phyloP scores from a whole-genome alignment of 139 green algal species.

The Chlamydomonas incerta region DNA sequence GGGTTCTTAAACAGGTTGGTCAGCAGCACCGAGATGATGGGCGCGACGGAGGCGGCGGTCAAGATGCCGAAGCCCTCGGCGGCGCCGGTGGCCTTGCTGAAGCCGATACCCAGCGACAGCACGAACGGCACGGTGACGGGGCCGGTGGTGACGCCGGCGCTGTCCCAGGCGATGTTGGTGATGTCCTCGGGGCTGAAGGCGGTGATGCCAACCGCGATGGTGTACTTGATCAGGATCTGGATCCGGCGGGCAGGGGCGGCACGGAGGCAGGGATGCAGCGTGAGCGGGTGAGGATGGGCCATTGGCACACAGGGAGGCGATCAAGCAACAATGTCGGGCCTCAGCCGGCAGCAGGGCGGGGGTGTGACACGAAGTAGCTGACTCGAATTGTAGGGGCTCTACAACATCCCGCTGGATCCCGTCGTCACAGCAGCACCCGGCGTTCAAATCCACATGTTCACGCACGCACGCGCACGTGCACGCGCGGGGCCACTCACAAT shows the following conservation, averaged over 20 bases:
- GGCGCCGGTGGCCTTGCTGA: conserved; percentile 30
- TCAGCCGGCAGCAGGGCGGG: too few species aligned
- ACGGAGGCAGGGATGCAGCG: too few species aligned
- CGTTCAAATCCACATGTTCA: too few species aligned
- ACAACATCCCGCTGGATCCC: too few species aligned
- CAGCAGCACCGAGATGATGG: conserved; percentile 33
- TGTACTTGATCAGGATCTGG: conserved; percentile 61
- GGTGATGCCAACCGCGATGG: conserved; percentile 50
- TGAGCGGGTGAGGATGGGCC: too few species aligned
- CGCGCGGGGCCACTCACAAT: conserved; percentile 35
- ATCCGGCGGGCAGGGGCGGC: too few species aligned
- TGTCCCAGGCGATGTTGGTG: conserved; percentile 64
- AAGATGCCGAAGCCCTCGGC: conserved; percentile 63
- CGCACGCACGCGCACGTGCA: too few species aligned
- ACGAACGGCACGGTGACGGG: conserved; percentile 67
- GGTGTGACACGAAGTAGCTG: too few species aligned
- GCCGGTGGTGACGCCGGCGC: conserved; percentile 46
- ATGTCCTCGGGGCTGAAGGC: conserved; percentile 48
- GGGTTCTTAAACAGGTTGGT: conserved; percentile 36
- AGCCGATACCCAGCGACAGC: conserved; percentile 53
- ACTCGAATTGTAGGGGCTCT: too few species aligned
- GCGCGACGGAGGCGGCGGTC: conserved; percentile 8
- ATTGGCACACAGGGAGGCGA: too few species aligned
- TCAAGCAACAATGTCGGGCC: too few species aligned
- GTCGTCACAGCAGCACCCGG: too few species aligned